phyloP scores from a whole-genome alignment of 2,329 filamentous ascomycete species.

The Calonectria crousiana region DNA sequence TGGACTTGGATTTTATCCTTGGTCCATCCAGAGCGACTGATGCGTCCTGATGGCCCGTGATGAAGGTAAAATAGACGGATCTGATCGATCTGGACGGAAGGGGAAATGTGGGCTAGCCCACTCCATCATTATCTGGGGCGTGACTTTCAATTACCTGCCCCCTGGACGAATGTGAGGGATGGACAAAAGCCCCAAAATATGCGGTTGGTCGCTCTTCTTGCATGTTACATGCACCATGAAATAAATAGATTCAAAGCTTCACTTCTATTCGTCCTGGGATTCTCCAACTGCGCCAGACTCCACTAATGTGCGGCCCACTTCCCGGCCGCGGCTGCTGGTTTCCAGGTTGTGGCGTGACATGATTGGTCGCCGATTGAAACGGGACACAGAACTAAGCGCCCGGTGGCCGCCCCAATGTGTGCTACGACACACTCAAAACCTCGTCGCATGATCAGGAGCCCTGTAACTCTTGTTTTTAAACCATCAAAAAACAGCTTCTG shows the following conservation, averaged over 20 bases:
- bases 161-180: background rate
- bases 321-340: background rate
- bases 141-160: background rate
- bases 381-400: background rate
- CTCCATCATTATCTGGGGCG: too few species aligned
- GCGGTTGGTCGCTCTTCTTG: background rate
- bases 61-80: background rate
- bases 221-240: background rate
- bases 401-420: background rate
- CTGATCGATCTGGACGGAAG: background rate
- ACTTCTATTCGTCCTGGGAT: background rate
- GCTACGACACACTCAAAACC: background rate
- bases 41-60: background rate
- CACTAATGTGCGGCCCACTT: background rate
- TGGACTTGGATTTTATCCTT: background rate
- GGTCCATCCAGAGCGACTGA: background rate
- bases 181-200: background rate
- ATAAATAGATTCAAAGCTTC: background rate
- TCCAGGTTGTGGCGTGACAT: background rate
- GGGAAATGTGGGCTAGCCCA: background rate
- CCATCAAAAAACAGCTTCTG: background rate
- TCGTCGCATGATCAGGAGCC: background rate
- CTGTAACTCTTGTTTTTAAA: background rate
- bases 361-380: background rate
- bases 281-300: background rate